These are phyloP conservation scores for Pythium vanterpoolii DNA, from an alignment of 352 stramenopile genomes.

Conservation along the genomic window DNA sequence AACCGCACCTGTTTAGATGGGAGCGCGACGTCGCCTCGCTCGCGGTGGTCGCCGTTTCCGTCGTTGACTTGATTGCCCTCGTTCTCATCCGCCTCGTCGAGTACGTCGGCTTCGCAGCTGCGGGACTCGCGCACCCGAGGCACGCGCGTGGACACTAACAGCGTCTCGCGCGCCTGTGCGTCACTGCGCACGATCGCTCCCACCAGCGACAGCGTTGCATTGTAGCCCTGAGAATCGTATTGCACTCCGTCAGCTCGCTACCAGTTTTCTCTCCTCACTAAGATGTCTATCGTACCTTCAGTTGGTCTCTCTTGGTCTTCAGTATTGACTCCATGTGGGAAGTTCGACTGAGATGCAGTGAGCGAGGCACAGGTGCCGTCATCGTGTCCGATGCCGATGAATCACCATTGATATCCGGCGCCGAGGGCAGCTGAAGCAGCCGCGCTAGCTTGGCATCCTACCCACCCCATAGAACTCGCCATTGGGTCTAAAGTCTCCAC, in stretches of 20 bases:
- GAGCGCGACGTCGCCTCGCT: background rate
- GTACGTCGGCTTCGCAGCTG: constrained; percentile 2
- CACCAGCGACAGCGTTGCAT: background rate
- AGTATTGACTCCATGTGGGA: constrained; percentile 2
- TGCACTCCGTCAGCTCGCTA: background rate
- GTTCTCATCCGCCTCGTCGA: constrained; percentile 3
- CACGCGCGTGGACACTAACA: constrained; percentile 29
- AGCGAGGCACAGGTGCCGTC: background rate
- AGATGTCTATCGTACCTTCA: constrained; percentile 28
- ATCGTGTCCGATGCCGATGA: background rate
- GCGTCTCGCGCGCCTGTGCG: constrained; percentile 33
- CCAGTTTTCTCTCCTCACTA: background rate
- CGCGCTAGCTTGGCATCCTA: constrained; percentile 23
- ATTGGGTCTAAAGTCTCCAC: no score
- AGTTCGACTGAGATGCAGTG: constrained; percentile 1
- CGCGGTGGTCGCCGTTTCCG: background rate
- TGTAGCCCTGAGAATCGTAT: background rate
- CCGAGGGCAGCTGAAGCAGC: constrained; percentile 10
- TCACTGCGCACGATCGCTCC: constrained; percentile 32
- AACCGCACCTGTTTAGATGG: constrained; percentile 1
- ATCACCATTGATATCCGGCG: background rate
- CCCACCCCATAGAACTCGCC: background rate
- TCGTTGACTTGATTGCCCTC: background rate
- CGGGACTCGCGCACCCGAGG: background rate
- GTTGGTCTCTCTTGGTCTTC: constrained; percentile 17